phyloP scores from a whole-genome alignment of 2,329 filamentous ascomycete species.

The Magnaporthiopsis rhizophila region DNA sequence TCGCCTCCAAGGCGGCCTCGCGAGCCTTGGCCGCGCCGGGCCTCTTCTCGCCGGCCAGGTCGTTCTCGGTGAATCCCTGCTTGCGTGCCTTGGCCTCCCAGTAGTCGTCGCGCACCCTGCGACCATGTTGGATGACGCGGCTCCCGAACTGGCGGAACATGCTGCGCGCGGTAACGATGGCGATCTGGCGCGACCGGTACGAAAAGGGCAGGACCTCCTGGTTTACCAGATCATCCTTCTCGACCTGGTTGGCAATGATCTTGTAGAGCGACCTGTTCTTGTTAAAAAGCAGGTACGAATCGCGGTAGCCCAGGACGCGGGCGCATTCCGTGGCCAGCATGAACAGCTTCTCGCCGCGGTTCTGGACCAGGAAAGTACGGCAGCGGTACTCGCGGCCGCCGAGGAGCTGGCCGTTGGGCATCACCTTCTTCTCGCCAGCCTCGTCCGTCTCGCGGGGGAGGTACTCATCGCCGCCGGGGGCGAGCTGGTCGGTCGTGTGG shows the following conservation, averaged over 20 bases:
- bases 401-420: constrained; percentile 69
- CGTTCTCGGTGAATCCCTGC: constrained; percentile 96
- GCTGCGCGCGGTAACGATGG: constrained; percentile 91
- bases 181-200: constrained; percentile 96
- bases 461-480: constrained; percentile 85
- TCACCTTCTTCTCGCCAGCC: constrained; percentile 89
- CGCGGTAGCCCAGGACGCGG: constrained; percentile 83
- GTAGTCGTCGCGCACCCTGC: constrained; percentile 92
- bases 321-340: constrained; percentile 99
- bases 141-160: constrained; percentile 99
- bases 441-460: constrained; percentile 89
- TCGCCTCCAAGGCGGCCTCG: constrained; percentile 67
- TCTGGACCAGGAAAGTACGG: constrained; percentile 85
- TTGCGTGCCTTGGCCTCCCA: constrained; percentile 97
- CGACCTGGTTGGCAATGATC: constrained; percentile 90
- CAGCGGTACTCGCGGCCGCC: constrained; percentile 86
- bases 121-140: constrained; percentile 80
- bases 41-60: constrained; percentile 90
- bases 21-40: constrained; percentile 85
- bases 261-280: constrained; percentile 96
- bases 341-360: constrained; percentile 87
- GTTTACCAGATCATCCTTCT: constrained; percentile 92
- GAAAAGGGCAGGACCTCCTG: constrained; percentile 97
- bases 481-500: constrained; percentile 93
- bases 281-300: constrained; percentile 98